A percentile compares a stretch with the other conserved stretches of the same genome.
Conservation (phyloP, 2,329 filamentous ascomycete species). For the Aspergillus arachidicola region DNA sequence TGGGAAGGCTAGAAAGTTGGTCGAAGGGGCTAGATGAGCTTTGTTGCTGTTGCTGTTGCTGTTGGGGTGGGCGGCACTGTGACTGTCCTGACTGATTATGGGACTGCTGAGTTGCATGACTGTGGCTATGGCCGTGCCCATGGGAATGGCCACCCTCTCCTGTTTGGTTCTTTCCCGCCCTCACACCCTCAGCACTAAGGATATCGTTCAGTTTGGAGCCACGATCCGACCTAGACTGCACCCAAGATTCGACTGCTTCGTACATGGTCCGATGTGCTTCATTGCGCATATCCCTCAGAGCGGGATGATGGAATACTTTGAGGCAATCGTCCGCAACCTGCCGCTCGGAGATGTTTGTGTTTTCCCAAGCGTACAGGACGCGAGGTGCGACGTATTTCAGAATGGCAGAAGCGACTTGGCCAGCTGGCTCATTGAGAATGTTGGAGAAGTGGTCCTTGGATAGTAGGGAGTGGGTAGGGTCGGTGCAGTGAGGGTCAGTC, state of each 20-base stretch:
- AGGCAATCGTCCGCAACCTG: constrained; percentile 82
- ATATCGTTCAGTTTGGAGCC: constrained; percentile 69
- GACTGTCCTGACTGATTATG: constrained; percentile 11
- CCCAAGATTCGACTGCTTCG: constrained; percentile 80
- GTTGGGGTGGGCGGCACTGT: constrained; percentile 22
- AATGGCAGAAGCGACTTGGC: constrained; percentile 71
- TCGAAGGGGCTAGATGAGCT: constrained; percentile 32
- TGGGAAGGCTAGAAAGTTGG: constrained; percentile 36
- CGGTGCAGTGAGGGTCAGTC: constrained; percentile 72
- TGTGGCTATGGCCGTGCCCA: constrained; percentile 24
- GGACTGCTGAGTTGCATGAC: constrained; percentile 21
- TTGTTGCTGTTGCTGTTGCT: constrained; percentile 30
- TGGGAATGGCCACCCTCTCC: constrained; percentile 36
- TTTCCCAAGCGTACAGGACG: constrained; percentile 90
- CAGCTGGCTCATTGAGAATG: constrained; percentile 74
- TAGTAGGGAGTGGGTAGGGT: constrained; percentile 81
- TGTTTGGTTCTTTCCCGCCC: constrained; percentile 69
- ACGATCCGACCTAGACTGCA: constrained; percentile 67
- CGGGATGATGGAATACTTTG: constrained; percentile 87
- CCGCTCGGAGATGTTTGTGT: constrained; percentile 77
- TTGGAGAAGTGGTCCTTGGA: constrained; percentile 86
- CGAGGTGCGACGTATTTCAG: constrained; percentile 86
- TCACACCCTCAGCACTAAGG: constrained; percentile 83
- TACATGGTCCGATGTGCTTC: constrained; percentile 91
- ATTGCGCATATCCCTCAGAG: constrained; percentile 70